These are phyloP conservation scores for Caloboletus inedulis DNA, from an alignment of 1,284 basidiomycete species.

Conservation along the genomic window DNA sequence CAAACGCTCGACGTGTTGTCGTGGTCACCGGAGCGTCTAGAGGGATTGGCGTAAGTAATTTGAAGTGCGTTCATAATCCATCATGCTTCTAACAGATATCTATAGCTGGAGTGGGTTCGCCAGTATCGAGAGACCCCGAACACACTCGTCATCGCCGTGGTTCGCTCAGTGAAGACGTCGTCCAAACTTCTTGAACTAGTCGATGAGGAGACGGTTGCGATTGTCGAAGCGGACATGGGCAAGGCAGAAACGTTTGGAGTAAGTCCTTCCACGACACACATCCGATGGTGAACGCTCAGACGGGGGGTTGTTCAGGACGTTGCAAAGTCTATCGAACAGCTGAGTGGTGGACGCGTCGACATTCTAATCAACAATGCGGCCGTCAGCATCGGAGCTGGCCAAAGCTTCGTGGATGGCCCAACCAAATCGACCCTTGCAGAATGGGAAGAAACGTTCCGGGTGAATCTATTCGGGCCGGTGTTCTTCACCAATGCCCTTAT, in stretches of 20 bases:
- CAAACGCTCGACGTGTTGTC: neutral
- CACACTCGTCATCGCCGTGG: constrained; percentile 4
- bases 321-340: neutral
- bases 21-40: constrained; percentile 3
- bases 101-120: constrained; percentile 5
- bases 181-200: constrained; percentile 1
- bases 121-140: constrained; percentile 1
- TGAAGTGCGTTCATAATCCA: neutral
- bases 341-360: constrained; percentile 3
- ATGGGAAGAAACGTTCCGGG: constrained; percentile 6
- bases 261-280: neutral
- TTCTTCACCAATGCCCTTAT: constrained; percentile 8
- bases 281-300: neutral
- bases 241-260: constrained; percentile 3
- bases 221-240: constrained; percentile 6
- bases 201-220: neutral
- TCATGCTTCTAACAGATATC: neutral
- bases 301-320: neutral
- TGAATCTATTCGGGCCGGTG: constrained; percentile 5
- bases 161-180: constrained; percentile 3
- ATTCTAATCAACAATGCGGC: constrained; percentile 6
- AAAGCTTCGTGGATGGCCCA: constrained; percentile 3
- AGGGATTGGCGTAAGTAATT: neutral
- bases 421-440: constrained; percentile 6
- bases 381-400: neutral